phyloP scores from a whole-genome alignment of 1,284 basidiomycete species.

The Neolentinus lepideus region DNA sequence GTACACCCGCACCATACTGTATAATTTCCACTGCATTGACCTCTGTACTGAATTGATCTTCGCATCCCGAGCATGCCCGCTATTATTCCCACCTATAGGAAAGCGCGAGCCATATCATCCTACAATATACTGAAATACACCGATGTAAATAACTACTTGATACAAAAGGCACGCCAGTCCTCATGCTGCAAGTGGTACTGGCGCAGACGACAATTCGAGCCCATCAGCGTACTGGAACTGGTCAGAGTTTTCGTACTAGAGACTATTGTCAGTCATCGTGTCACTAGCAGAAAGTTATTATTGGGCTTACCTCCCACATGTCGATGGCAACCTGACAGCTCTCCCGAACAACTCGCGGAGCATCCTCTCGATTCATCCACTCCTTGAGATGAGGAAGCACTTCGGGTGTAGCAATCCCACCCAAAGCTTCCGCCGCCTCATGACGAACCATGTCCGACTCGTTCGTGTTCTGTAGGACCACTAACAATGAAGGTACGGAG shows the following conservation, averaged over 20 bases:
- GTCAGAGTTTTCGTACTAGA: slow-evolving; percentile 82
- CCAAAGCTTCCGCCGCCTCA: slow-evolving; percentile 97
- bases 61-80: too few species aligned
- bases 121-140: not conserved
- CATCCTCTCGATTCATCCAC: slow-evolving; percentile 75
- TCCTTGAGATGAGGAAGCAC: slow-evolving; percentile 83
- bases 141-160: not conserved
- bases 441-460: slow-evolving; percentile 99
- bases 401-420: slow-evolving; percentile 91
- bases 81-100: too few species aligned
- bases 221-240: slow-evolving; percentile 83
- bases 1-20: too few species aligned
- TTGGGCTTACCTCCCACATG: slow-evolving; percentile 78
- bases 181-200: not conserved
- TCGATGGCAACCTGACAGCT: slow-evolving; percentile 96
- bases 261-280: not conserved
- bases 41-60: too few species aligned
- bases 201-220: slow-evolving; percentile 20
- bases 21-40: too few species aligned
- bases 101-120: too few species aligned
- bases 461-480: slow-evolving; percentile 62
- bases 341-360: slow-evolving; percentile 89
- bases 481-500: slow-evolving; percentile 81
- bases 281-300: not conserved
- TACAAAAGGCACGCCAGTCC: not conserved